Evolutionary conservation across 225 moss, liverwort and hornwort species (phyloP), one percentile per base, ranked within the genome.

Genomic region (Anthoceros angustus): DNA sequence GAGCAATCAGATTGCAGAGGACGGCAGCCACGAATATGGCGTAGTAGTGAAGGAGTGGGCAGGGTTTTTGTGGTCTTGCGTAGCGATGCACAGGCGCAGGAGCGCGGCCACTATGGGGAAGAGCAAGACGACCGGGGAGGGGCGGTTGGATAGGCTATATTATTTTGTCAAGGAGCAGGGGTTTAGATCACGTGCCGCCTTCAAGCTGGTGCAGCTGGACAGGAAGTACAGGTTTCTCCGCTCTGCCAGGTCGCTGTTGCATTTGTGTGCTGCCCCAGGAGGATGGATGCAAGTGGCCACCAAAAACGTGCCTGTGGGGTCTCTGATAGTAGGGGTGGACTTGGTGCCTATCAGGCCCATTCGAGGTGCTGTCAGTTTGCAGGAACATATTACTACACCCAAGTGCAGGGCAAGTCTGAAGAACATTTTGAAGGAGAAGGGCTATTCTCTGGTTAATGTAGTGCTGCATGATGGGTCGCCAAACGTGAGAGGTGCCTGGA

Each of bases 241-340:
- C 0, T 86, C 78, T 3, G 82, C 91, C 32, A 74, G 88, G 48
- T 98, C 95, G 20, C 82, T 92, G 61, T 70, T 98, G n/a, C 91
- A 98, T 71, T 78, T 98, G 9, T 98, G 95, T 55, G 95, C 95
- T 7, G 95, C 95, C 9, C 95, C 95, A 32, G 92, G 95, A 81
- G 95, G 95, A 89, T 98, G 95, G 95, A 98, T 92, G 92, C 95
- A 98, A 64, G 88, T 98, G 12, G 85, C 85, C 25, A 80, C 82
- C 10, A 98, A 98, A 77, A 81, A 91, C 24, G 91, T 89, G 91
- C 95, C 95, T 2, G 88, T 98, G 39, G 95, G 95, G 25, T 91
- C 91, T 69, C 72, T 98, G 18, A 74, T 98, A 9, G 84, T 98
- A 15, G 95, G 95, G 23, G 87, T 98, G 70, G 95, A 98, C 72